A percentile compares a stretch with the other conserved stretches of the same genome.
Conservation (phyloP, 2,329 filamentous ascomycete species). For the Apiospora aurea region DNA sequence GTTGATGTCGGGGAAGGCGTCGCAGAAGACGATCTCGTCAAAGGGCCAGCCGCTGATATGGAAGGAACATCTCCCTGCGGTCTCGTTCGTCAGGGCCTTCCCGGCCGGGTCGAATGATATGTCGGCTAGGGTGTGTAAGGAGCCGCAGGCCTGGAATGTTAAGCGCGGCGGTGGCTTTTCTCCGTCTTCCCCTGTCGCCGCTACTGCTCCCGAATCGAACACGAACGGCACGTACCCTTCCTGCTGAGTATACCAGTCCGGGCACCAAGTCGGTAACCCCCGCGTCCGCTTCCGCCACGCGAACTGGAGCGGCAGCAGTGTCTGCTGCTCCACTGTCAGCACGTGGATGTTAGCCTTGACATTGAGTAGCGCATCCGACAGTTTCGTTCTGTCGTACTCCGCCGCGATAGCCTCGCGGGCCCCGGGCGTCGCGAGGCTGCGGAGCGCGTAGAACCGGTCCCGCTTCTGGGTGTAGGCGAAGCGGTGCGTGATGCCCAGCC, state of each 20-base stretch:
- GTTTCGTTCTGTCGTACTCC: neutral
- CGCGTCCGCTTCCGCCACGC: neutral
- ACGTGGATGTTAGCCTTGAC: neutral
- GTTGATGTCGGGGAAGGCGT: neutral
- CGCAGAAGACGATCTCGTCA: neutral
- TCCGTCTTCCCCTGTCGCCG: neutral
- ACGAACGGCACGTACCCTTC: neutral
- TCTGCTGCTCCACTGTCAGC: neutral
- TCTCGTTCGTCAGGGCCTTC: neutral
- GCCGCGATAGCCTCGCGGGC: neutral
- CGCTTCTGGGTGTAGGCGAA: neutral
- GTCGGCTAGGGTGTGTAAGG: neutral
- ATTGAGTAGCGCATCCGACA: slow-evolving; percentile 3
- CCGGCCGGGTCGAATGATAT: neutral
- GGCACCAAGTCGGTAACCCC: neutral
- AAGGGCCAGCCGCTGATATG: neutral
- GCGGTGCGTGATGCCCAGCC: neutral
- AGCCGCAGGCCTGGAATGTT: neutral
- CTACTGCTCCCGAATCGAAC: neutral
- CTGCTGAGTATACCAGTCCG: neutral
- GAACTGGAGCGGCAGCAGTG: neutral
- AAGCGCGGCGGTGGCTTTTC: neutral
- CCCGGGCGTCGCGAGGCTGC: neutral
- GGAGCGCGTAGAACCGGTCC: slow-evolving; percentile 10
- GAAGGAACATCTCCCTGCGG: neutral